Base-by-base conservation (phyloP, 495 filamentous ascomycete genomes). In the Pseudotulostoma volvatum region DNA sequence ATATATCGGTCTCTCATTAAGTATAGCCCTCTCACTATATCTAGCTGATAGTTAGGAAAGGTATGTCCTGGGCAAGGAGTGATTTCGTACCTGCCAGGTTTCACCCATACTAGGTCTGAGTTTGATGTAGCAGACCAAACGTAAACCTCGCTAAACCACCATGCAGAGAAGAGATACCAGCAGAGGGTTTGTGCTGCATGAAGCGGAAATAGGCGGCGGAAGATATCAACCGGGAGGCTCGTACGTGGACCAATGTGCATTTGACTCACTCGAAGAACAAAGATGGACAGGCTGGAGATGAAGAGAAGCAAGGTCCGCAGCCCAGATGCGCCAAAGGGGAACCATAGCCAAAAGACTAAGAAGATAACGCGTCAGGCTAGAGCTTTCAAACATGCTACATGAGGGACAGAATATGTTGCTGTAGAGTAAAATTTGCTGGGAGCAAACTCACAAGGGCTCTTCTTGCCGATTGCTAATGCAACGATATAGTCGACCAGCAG, bases 1-100 rank as follows among this genome's bases (percentile, higher is more conserved):
- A 55, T 85, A 93, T 21, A 97, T 67, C 1, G 83, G 74, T 44
- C 81, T 66, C 57, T 97, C 90, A 53, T 97, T 97, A 43, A 95
- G 56, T n/a, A 71, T 70, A 9, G 76, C 64, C 11, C 88, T 70
- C 53, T 90, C 85, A 39, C 81, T 67, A 14, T 57, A 51, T 31
- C 67, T 74, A 36, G 2, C 9, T 20, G 23, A 31, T 32, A 5
- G 11, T 28, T 28, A 28, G 23, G 23, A 28, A 28, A 28, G 5
- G 23, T 5, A 11, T 11, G 23, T 5, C 23, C 23, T 28, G 23
- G 11, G 5, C 5, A 28, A 28, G 23, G 23, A 47, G 25, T 4
- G 19, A 16, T 18, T 20, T 31, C 67, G 38, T 56, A 77, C 74
- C 62, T 67, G 48, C 68, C 72, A 37, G 72, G 66, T 17, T 78